Base-by-base conservation (phyloP, 2,329 filamentous ascomycete species). In the Arachnomyces sp. region DNA sequence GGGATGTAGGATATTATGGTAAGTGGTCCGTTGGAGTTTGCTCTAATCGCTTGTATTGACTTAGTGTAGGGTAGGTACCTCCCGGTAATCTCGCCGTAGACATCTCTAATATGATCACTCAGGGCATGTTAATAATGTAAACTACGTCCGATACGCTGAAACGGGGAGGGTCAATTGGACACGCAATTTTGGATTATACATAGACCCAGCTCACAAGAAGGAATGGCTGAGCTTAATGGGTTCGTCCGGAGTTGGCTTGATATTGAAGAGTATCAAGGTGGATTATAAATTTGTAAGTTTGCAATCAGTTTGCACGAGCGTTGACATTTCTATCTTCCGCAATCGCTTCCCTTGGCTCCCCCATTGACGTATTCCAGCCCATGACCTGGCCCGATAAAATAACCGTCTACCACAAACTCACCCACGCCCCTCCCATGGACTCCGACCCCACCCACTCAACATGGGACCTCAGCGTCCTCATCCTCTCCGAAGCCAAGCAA, bases 71-170 rank as follows among this genome's bases (percentile, higher is more conserved):
- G 39, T 37, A 42, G 38, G 42, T 5, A 11, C 36, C 31, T 13
- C 16, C 17, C 16, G 2, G n/a, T 16, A 9, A 12, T 35, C 4
- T 6, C 11, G 18, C 29, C 14, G 12, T 15, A 14, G 9, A 12
- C 14, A 29, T 17, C 33, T 40, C 40, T 32, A 14, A 20, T 28
- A 4, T 9, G 36, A 4, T 31, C 28, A 56, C 6, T 36, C 67
- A 79, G 77, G 79, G 36, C 87, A 94, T 60, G 82, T 94, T 36
- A 94, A 94, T 59, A 94, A 94, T 52, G 80, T 89, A 46, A 77
- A 76, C 49, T 94, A 94, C 61, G 80, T 84, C 51, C 76, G 83
- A 45, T 94, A 85, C 59, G 87, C 87, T 28, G 89, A 95, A 60
- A 81, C 82, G 4, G 81, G 80, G 3, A 76, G 89, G 28, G 76